Percentiles rank a stretch among this genome's conserved stretches.
Conservation (phyloP, 2,329 filamentous ascomycete genomes). For the Blastomyces parvus region DNA sequence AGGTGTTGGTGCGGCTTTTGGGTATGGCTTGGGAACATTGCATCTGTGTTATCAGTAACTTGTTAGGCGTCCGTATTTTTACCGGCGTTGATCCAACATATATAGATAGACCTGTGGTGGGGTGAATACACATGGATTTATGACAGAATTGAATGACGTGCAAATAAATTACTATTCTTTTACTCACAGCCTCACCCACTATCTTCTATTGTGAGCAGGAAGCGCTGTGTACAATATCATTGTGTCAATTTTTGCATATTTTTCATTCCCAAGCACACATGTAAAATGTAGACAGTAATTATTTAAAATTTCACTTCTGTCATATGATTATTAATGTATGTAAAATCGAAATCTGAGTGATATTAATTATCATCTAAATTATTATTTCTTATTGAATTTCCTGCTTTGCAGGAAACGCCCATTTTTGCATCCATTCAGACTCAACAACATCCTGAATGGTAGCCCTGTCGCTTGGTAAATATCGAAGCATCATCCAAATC, state of each 20-base stretch:
- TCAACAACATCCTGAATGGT: constrained; percentile 14
- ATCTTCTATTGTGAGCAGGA: too few species aligned
- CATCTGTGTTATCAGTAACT: not conserved
- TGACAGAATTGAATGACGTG: not conserved
- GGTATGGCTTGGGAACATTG: not conserved
- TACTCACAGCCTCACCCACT: too few species aligned
- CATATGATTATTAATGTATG: too few species aligned
- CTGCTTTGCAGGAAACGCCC: constrained; percentile 12
- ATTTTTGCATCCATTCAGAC: constrained; percentile 17
- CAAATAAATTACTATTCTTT: not conserved
- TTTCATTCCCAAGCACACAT: too few species aligned
- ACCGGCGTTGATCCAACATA: not conserved
- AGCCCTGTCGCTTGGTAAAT: constrained; percentile 12
- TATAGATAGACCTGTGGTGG: constrained; percentile 1
- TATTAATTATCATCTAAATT: too few species aligned
- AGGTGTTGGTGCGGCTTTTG: not conserved
- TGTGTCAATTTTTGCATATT: too few species aligned
- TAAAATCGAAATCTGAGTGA: too few species aligned
- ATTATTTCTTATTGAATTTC: not conserved
- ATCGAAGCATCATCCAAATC: constrained; percentile 7
- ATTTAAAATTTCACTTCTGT: too few species aligned
- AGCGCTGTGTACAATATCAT: too few species aligned
- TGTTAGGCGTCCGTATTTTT: not conserved
- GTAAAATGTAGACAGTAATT: too few species aligned
- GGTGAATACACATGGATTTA: not conserved